phyloP scores from a whole-genome alignment of 257 asterid species.

The Plantago ovata region DNA sequence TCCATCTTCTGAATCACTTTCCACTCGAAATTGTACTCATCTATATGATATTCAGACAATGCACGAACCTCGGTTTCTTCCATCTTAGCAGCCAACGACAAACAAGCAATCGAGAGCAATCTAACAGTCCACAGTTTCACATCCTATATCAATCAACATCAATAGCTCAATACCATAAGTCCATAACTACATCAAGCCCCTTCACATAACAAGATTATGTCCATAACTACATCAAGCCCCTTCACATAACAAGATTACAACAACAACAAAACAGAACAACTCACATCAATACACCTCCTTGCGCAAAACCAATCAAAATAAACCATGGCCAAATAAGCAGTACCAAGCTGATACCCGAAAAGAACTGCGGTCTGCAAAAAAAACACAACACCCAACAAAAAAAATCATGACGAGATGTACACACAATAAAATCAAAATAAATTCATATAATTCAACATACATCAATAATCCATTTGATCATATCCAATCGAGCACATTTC shows the following conservation, averaged over 20 bases:
- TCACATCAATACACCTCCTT: conserved; percentile 41
- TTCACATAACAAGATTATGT: neutral
- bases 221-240: neutral
- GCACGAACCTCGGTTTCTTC: conserved; percentile 43
- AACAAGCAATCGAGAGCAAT: conserved; percentile 47
- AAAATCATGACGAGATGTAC: neutral
- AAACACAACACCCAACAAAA: neutral
- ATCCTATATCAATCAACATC: conserved; percentile 34
- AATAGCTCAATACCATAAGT: neutral
- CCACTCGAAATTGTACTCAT: conserved; percentile 36
- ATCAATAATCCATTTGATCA: conserved; percentile 45
- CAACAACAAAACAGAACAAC: neutral
- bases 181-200: neutral
- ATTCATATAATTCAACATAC: conserved; percentile 25
- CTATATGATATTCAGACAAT: conserved; percentile 33
- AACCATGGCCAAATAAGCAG: conserved; percentile 44
- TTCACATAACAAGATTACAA: neutral
- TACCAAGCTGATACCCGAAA: conserved; percentile 44
- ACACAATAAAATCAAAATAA: neutral
- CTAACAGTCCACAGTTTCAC: conserved; percentile 42
- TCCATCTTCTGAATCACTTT: conserved; percentile 41
- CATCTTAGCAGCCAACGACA: conserved; percentile 61
- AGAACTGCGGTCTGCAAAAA: conserved; percentile 34
- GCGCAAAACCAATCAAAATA: conserved; percentile 47
- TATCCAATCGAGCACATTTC: conserved; percentile 33